Evolutionary conservation across 2,329 filamentous ascomycete species (phyloP), one percentile per base, ranked within the genome.

Genomic region (Proliferodiscus dingleyae): DNA sequence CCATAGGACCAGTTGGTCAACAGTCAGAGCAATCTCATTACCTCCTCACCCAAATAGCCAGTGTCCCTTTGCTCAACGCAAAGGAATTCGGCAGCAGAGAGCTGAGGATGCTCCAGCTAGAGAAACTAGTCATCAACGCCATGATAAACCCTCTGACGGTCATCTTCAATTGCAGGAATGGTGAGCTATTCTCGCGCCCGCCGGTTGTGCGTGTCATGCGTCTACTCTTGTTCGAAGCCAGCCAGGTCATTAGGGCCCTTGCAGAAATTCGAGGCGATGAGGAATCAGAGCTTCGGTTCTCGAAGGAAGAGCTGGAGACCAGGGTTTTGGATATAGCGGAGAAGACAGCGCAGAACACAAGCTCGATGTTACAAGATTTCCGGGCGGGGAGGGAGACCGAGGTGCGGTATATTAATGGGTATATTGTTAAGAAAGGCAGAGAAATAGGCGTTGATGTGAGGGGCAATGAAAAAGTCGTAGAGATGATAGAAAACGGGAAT

Each of bases 91-190:
- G 66, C 2, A 60, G 65, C 9, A 51, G 66, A 2, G 70, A 77
- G 37, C 62, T 81, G 13, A 76, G 74, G 71, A 52, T 72, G 8
- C 58, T 74, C n/a, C 90, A 95, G 67, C 75, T 96, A 3, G 87
- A 95, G 60, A 96, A 95, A 64, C 72, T 96, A 1, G 85, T 86
- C 1, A 72, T 90, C 41, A 95, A 95, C 61, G 74, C 80, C 28
- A 71, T 90, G 24, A 80, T 96, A 58, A 94, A 95, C 61, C 88
- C 91, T 0, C 68, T 96, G n/a, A 93, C 88, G 0, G 85, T 83
- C 1, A 68, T 96, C 8, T 71, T 93, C 45, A 75, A 85, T 43
- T 84, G 83, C 61, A 79, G 79, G 51, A 96, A 96, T 56, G 89
- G 89, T n/a, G 73, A 75, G 4, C 64, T 96, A 0, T 80, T 95